These are phyloP conservation scores for Apiosordaria backusii DNA, from an alignment of 495 filamentous ascomycete genomes.

Conservation along the genomic window DNA sequence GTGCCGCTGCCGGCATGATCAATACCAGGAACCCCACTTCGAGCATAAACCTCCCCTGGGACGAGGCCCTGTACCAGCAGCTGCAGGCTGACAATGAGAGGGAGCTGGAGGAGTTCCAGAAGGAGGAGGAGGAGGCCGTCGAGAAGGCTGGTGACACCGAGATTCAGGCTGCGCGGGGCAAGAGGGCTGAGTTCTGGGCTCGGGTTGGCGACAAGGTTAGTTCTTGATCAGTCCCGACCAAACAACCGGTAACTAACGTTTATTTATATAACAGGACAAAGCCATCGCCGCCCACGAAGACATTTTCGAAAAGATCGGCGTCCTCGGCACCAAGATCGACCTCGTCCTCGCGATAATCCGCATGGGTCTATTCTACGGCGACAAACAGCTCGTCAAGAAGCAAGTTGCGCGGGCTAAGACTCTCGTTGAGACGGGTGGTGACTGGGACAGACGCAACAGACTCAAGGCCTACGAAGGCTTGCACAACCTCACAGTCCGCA, in stretches of 20 bases:
- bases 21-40: conserved; percentile 60
- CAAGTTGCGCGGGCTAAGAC: conserved; percentile 85
- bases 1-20: conserved; percentile 65
- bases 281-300: conserved; percentile 86
- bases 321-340: conserved; percentile 95
- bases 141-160: conserved; percentile 97
- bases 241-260: not conserved
- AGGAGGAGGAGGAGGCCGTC: conserved; percentile 89
- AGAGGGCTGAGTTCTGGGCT: conserved; percentile 93
- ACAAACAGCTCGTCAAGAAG: conserved; percentile 86
- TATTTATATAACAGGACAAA: conserved; percentile 64
- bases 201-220: conserved; percentile 91
- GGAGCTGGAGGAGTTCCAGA: conserved; percentile 86
- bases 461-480: conserved; percentile 98
- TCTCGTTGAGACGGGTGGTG: conserved; percentile 88
- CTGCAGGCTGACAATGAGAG: conserved; percentile 83
- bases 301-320: conserved; percentile 87
- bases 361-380: conserved; percentile 91
- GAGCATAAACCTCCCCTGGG: conserved; percentile 76
- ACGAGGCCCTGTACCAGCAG: conserved; percentile 81
- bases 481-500: conserved; percentile 84
- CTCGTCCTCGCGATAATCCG: conserved; percentile 93
- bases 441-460: conserved; percentile 97
- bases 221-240: not conserved
- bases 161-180: conserved; percentile 85